phyloP scores from a whole-genome alignment of 257 asterid species.

The Verbascum thapsus region DNA sequence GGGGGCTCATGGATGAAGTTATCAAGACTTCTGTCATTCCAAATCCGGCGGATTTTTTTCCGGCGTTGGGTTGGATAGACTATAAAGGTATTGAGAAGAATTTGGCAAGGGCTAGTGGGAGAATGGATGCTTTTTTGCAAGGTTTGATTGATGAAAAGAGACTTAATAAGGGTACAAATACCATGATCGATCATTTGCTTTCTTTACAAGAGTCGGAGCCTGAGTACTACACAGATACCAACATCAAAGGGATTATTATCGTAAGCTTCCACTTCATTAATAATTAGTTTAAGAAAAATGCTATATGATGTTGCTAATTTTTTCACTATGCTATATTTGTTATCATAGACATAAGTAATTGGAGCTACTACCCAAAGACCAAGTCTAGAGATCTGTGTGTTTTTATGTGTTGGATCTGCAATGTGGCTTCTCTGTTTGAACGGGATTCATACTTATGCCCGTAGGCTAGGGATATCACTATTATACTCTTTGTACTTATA shows the following conservation, averaged over 20 bases:
- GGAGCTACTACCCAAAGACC: too few species aligned
- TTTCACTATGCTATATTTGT: too few species aligned
- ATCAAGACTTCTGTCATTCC: conserved; percentile 31
- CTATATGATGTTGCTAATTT: too few species aligned
- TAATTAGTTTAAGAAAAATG: too few species aligned
- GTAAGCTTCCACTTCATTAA: conserved; percentile 26
- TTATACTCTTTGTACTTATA: too few species aligned
- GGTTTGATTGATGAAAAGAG: conserved; percentile 52
- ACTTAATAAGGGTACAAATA: conserved; percentile 14
- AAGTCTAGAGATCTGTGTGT: too few species aligned
- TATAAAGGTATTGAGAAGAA: conserved; percentile 43
- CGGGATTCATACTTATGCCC: too few species aligned
- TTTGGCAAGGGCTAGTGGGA: conserved; percentile 24
- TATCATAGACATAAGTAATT: too few species aligned
- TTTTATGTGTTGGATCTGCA: too few species aligned
- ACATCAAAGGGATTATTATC: conserved; percentile 53
- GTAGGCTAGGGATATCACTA: too few species aligned
- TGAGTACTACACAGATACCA: conserved; percentile 49
- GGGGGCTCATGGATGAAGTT: conserved; percentile 36
- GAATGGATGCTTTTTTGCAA: conserved; percentile 51
- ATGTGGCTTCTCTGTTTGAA: too few species aligned
- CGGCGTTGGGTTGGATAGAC: conserved; percentile 50
- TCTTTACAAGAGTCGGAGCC: conserved; percentile 59
- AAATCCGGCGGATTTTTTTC: conserved; percentile 41
- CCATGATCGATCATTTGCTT: conserved; percentile 65